Percentiles rank a stretch among this genome's conserved stretches.
Conservation (phyloP, 2,329 filamentous ascomycete genomes). For the Ophiostoma quercus region DNA sequence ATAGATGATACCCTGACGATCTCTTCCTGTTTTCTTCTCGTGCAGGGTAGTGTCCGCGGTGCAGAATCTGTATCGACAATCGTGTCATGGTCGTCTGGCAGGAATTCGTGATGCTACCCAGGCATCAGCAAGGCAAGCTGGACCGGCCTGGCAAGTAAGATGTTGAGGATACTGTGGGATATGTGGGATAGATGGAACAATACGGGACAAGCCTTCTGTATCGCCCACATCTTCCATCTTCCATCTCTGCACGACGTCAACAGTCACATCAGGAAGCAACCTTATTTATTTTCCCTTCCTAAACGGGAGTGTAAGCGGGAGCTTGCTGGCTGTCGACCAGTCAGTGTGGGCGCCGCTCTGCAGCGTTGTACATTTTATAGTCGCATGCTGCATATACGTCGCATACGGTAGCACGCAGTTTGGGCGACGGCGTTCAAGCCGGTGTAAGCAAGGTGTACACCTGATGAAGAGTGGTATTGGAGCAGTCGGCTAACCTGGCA, state of each 20-base stretch:
- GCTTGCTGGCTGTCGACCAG: not conserved
- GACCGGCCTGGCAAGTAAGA: not conserved
- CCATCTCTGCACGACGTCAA: not conserved
- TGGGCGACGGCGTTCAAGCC: not conserved
- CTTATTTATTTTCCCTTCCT: slow-evolving; percentile 7
- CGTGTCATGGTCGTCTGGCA: not conserved
- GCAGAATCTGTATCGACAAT: slow-evolving; percentile 3
- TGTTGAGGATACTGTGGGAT: not conserved
- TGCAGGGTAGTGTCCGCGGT: not conserved
- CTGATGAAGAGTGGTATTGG: slow-evolving; percentile 7
- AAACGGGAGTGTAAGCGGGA: not conserved
- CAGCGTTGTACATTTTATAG: not conserved
- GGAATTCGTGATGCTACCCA: not conserved
- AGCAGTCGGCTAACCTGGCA: not conserved
- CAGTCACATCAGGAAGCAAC: slow-evolving; percentile 6
- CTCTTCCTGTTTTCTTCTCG: not conserved
- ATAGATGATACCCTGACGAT: not conserved
- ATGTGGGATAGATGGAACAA: not conserved
- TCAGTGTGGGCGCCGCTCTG: slow-evolving; percentile 1
- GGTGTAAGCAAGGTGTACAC: not conserved
- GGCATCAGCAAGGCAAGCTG: not conserved
- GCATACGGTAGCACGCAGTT: not conserved
- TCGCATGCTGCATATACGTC: not conserved
- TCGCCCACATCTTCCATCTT: not conserved
- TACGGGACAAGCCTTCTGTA: not conserved